These are phyloP conservation scores for Peterozyma toletana DNA, from an alignment of 805 yeast genomes.

Conservation along the genomic window DNA sequence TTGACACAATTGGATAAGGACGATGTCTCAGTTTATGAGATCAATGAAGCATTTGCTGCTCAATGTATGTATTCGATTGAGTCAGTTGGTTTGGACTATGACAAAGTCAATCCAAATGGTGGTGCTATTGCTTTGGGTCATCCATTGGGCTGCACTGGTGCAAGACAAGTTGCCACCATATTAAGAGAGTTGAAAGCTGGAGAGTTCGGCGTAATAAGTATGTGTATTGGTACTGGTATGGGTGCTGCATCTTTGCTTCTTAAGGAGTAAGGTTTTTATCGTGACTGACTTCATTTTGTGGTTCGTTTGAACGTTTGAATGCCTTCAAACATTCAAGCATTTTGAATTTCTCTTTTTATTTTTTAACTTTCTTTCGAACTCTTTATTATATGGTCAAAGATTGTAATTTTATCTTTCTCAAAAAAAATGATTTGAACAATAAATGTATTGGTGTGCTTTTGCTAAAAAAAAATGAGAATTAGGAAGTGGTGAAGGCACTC, in stretches of 20 bases:
- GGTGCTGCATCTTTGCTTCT: slow-evolving; percentile 91
- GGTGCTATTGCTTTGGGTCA: slow-evolving; percentile 97
- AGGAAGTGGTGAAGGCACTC: no score
- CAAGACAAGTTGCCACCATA: slow-evolving; percentile 88
- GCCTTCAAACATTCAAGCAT: no score
- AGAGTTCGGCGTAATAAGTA: slow-evolving; percentile 84
- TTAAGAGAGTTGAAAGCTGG: slow-evolving; percentile 73
- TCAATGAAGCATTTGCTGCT: slow-evolving; percentile 96
- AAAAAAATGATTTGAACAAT: no score
- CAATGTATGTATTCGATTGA: slow-evolving; percentile 78
- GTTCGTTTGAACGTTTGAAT: no score
- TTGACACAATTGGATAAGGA: slow-evolving; percentile 38
- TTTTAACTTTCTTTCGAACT: no score
- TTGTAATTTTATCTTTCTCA: no score
- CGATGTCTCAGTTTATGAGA: slow-evolving; percentile 75
- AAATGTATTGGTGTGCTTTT: no score
- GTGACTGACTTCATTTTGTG: no score
- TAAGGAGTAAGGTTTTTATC: slow-evolving; percentile 45
- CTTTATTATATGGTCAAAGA: no score
- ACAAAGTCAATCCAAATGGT: slow-evolving; percentile 83
- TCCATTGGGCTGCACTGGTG: slow-evolving; percentile 81
- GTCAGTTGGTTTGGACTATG: slow-evolving; percentile 55
- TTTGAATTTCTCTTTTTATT: no score
- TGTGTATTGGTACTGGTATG: slow-evolving; percentile 99
- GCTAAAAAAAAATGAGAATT: no score